Conservation (phyloP, 2,329 filamentous ascomycete species). For the Thelonectria blattea region DNA sequence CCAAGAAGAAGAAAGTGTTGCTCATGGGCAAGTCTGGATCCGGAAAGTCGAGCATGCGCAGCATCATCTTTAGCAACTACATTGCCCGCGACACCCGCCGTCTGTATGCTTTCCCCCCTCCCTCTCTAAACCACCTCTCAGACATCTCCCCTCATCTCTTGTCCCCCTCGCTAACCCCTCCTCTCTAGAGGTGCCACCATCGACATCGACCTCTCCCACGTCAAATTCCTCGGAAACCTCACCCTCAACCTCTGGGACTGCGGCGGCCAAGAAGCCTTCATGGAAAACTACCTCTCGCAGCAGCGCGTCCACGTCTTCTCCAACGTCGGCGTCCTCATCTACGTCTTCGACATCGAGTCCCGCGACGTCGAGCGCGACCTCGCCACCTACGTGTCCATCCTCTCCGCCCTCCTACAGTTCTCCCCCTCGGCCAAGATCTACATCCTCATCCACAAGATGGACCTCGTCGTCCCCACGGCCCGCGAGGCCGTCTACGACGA, state of each 20-base stretch:
- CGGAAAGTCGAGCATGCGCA: conserved; percentile 97
- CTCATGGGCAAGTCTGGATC: conserved; percentile 96
- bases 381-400: conserved; percentile 89
- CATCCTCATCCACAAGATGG: conserved; percentile 98
- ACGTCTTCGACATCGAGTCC: conserved; percentile 98
- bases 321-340: conserved; percentile 95
- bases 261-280: conserved; percentile 97
- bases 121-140: background rate
- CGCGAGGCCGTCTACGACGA: conserved; percentile 86
- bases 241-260: conserved; percentile 99
- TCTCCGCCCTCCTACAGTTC: conserved; percentile 86
- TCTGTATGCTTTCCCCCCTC: conserved; percentile 55
- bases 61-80: conserved; percentile 99
- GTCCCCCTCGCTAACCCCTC: background rate
- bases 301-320: conserved; percentile 97
- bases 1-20: conserved; percentile 86
- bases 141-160: background rate
- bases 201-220: conserved; percentile 97
- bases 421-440: conserved; percentile 84
- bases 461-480: conserved; percentile 82
- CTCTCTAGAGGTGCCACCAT: conserved; percentile 91
- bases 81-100: conserved; percentile 94
- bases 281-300: conserved; percentile 96
- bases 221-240: conserved; percentile 97
- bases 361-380: conserved; percentile 93